phyloP scores from a whole-genome alignment of 2,329 filamentous ascomycete species.

The Aspergillus fumigatus region DNA sequence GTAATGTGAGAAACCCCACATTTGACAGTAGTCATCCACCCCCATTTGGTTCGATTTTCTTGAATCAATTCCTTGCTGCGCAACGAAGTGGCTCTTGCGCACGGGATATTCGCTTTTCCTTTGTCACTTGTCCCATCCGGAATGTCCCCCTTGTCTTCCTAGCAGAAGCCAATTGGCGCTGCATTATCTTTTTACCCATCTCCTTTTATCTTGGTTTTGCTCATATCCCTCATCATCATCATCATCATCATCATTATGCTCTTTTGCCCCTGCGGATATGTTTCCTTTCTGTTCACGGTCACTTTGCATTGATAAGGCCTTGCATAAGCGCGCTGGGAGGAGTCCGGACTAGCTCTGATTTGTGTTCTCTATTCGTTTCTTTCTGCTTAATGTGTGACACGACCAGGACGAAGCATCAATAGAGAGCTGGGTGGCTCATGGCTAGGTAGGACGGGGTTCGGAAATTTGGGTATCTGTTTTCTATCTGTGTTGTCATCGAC shows the following conservation, averaged over 20 bases:
- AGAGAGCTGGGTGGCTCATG: conserved; percentile 21
- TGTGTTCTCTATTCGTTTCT: conserved; percentile 14
- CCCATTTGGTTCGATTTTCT: not conserved
- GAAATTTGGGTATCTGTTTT: conserved; percentile 16
- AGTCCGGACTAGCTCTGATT: conserved; percentile 19
- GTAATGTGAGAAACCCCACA: conserved; percentile 7
- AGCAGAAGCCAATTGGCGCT: conserved; percentile 12
- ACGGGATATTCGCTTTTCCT: conserved; percentile 6
- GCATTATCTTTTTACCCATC: conserved; percentile 13
- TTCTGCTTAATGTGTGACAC: conserved; percentile 16
- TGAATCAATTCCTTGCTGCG: not conserved
- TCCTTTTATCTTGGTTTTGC: conserved; percentile 11
- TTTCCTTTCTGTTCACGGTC: conserved; percentile 13
- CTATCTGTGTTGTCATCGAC: not conserved
- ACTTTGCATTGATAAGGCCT: conserved; percentile 17
- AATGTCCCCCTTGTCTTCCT: conserved; percentile 19
- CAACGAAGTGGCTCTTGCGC: not conserved
- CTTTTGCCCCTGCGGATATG: not conserved
- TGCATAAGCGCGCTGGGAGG: conserved; percentile 20
- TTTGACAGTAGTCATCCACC: not conserved
- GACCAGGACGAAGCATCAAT: conserved; percentile 23
- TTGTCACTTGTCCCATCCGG: conserved; percentile 23
- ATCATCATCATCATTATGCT: conserved; percentile 13
- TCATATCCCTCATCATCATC: conserved; percentile 6
- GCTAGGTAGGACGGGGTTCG: conserved; percentile 18